These are phyloP conservation scores for Teunomyces funiuensis DNA, from an alignment of 805 yeast species.

Conservation along the genomic window DNA sequence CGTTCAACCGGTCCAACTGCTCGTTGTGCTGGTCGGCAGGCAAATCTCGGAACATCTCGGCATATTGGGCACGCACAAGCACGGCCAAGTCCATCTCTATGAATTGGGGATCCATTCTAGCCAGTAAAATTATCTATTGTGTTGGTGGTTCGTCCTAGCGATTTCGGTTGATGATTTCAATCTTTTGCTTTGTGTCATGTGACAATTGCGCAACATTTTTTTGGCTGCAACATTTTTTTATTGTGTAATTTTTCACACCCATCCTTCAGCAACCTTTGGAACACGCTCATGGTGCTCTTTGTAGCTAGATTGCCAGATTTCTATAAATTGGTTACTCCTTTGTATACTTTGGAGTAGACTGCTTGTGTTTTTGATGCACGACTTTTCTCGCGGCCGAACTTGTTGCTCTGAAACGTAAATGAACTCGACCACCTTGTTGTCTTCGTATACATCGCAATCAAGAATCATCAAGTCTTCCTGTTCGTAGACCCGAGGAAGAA, in stretches of 20 bases:
- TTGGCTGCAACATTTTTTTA: no score
- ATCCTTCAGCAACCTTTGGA: background rate
- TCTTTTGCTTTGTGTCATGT: no score
- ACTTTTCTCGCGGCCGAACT: slow-evolving; percentile 17
- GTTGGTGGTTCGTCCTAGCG: no score
- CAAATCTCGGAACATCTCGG: background rate
- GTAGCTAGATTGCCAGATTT: slow-evolving; percentile 17
- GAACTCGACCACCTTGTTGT: slow-evolving; percentile 13
- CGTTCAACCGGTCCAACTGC: background rate
- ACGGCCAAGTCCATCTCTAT: background rate
- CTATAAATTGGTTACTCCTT: slow-evolving; percentile 19
- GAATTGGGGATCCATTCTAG: background rate
- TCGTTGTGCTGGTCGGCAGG: slow-evolving; percentile 1
- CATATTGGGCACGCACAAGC: background rate
- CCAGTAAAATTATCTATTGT: no score
- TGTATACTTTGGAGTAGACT: slow-evolving; percentile 12
- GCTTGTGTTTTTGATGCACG: slow-evolving; percentile 12
- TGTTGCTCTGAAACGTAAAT: slow-evolving; percentile 14
- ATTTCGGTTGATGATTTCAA: no score
- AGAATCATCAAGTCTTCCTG: slow-evolving; percentile 15
- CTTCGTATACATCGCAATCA: slow-evolving; percentile 21
- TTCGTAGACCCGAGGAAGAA: slow-evolving; percentile 24
- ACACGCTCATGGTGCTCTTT: background rate
- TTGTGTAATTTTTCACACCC: no score
- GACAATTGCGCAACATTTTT: no score